phyloP scores from a whole-genome alignment of 768 basidiomycete species.

The Lactarius sanguifluus region DNA sequence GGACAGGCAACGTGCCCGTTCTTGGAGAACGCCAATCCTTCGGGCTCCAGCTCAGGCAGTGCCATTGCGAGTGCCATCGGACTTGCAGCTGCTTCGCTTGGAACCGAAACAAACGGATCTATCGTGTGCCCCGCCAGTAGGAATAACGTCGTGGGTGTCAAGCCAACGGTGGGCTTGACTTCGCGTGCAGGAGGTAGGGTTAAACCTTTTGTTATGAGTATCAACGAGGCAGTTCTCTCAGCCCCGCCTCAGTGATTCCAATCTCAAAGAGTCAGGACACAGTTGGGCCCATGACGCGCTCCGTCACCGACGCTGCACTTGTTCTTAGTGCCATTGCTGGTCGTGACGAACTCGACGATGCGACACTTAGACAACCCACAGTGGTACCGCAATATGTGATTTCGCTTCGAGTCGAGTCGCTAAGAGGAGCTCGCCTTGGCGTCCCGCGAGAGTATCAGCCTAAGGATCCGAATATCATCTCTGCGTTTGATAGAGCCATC shows the following conservation, averaged over 20 bases:
- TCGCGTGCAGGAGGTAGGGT: conserved; percentile 41
- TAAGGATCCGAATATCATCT: conserved; percentile 31
- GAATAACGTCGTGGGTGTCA: conserved; percentile 38
- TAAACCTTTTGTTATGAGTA: conserved; percentile 12
- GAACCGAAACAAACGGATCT: conserved; percentile 51
- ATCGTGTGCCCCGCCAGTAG: conserved; percentile 44
- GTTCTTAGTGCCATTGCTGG: conserved; percentile 43
- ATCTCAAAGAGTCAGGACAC: conserved; percentile 36
- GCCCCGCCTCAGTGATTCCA: conserved; percentile 25
- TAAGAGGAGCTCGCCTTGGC: conserved; percentile 48
- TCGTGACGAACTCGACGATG: conserved; percentile 43
- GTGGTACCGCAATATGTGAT: conserved; percentile 55
- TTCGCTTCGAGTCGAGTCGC: conserved; percentile 48
- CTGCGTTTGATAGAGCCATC: conserved; percentile 44
- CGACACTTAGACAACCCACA: conserved; percentile 45
- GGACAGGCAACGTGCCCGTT: conserved; percentile 47
- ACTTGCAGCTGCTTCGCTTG: conserved; percentile 44
- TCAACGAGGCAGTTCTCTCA: neutral
- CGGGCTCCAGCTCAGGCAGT: conserved; percentile 45
- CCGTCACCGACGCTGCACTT: conserved; percentile 38
- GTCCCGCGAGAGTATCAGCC: conserved; percentile 42
- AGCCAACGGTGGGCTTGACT: conserved; percentile 40
- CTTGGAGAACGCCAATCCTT: conserved; percentile 43
- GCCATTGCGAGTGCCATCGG: conserved; percentile 44
- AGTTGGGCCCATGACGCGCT: conserved; percentile 40